Conservation (phyloP, 2,329 filamentous ascomycete species). For the Microsporum audouinii region DNA sequence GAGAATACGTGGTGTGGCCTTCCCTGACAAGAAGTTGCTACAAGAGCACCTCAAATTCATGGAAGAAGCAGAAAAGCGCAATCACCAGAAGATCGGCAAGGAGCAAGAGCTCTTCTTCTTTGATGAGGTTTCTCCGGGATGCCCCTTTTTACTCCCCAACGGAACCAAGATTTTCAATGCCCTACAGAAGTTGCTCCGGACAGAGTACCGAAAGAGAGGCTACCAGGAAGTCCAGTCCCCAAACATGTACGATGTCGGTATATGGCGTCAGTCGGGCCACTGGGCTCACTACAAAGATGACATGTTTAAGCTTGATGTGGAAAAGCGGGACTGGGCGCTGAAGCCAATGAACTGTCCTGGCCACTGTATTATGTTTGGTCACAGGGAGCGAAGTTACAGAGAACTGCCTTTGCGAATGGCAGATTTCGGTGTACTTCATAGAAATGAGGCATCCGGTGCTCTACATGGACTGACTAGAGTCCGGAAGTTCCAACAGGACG, state of each 20-base stretch:
- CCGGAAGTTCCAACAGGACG: constrained; percentile 88
- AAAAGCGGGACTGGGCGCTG: constrained; percentile 74
- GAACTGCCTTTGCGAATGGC: constrained; percentile 87
- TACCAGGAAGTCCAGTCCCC: constrained; percentile 94
- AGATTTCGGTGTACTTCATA: constrained; percentile 89
- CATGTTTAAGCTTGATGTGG: constrained; percentile 75
- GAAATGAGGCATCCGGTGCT: constrained; percentile 89
- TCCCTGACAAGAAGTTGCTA: constrained; percentile 92
- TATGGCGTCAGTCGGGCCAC: constrained; percentile 93
- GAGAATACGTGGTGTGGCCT: constrained; percentile 91
- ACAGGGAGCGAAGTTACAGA: constrained; percentile 73
- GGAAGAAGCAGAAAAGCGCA: constrained; percentile 94
- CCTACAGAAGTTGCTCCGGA: constrained; percentile 65
- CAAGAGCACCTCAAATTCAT: constrained; percentile 89
- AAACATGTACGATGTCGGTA: constrained; percentile 85
- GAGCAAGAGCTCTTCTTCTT: constrained; percentile 98
- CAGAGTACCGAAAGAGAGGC: constrained; percentile 83
- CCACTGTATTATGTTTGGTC: constrained; percentile 77
- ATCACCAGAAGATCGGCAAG: constrained; percentile 84
- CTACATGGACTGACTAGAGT: constrained; percentile 84
- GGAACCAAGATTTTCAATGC: constrained; percentile 90
- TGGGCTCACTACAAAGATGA: constrained; percentile 91
- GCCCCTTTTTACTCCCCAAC: constrained; percentile 82
- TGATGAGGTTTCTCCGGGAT: constrained; percentile 84
- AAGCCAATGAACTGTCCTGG: constrained; percentile 99